These are phyloP conservation scores for Hyphodiscus sp. DNA, from an alignment of 2,329 filamentous ascomycete species.

Conservation along the genomic window DNA sequence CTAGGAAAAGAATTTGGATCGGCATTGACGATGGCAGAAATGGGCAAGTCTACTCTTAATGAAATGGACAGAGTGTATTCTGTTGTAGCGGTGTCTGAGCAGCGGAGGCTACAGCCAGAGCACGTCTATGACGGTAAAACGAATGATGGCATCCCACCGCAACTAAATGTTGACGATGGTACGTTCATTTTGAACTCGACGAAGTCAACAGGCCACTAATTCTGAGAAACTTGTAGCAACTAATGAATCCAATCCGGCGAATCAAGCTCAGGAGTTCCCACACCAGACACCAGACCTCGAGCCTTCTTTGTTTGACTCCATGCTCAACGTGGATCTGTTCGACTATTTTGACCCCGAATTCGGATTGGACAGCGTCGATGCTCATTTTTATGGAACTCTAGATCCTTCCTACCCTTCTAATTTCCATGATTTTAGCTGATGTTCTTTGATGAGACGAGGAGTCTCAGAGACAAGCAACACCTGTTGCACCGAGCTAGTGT, in stretches of 20 bases:
- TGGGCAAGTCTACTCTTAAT: constrained; percentile 19
- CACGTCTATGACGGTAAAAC: not conserved
- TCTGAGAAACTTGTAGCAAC: not conserved
- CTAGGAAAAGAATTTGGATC: constrained; percentile 53
- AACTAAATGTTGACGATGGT: not conserved
- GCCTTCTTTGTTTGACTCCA: constrained; percentile 13
- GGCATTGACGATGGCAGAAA: constrained; percentile 33
- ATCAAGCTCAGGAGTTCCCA: not conserved
- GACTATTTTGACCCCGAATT: constrained; percentile 23
- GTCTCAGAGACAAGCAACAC: too few relatives aligned
- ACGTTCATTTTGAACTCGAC: not conserved
- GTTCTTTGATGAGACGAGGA: too few relatives aligned
- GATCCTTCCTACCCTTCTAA: constrained; percentile 3
- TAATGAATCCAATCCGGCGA: not conserved
- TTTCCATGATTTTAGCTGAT: not conserved
- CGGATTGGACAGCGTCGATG: constrained; percentile 21
- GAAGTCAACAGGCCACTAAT: not conserved
- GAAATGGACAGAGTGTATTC: constrained; percentile 23
- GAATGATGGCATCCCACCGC: not conserved
- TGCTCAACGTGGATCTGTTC: constrained; percentile 19
- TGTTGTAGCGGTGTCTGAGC: constrained; percentile 1
- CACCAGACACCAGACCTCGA: constrained; percentile 12
- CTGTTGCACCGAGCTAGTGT: too few relatives aligned
- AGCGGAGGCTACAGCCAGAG: not conserved
- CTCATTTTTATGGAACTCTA: constrained; percentile 18